Evolutionary conservation across 768 basidiomycete species (phyloP), one percentile per base, ranked within the genome.

Genomic region (Termitomyces sp.): DNA sequence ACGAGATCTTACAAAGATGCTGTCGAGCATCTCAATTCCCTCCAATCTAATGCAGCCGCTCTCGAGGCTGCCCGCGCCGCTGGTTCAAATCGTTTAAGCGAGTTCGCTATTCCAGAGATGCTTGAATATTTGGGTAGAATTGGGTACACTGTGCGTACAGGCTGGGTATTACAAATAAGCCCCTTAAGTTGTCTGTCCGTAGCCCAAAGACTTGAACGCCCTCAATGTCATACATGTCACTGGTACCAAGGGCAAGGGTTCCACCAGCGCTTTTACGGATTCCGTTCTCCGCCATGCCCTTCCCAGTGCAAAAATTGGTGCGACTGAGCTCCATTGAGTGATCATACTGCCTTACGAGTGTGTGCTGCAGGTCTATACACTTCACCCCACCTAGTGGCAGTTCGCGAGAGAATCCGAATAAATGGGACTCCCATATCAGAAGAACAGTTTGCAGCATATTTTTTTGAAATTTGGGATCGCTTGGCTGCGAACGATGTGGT

Each of bases 231-330:
- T 98, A 47, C 96, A 99, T 76, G 86, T 99, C 63, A 95, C 96
- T 9, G 96, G 96, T 4, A 98, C 97, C 4, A 99, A 99, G 74
- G 96, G 96, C 34, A 99, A 99, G 71, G 96, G 96, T 7, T 98
- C 96, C 3, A 95, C 97, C 1, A 93, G 91, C 62, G 96, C 97
- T 8, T 98, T 98, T 66, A 83, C 85, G 4, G 89, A 94, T 65
- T 91, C 90, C 10, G 87, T 98, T 53, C 76, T 98, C 50, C 83
- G 92, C n/a, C 79, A 82, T 58, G 73, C 81, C n/a, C 81, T 74
- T 62, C 88, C 95, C 7, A 74, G 79, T 2, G 91, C 88, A 79
- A 95, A 87, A 77, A 83, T 91, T 62, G 96, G 94, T 91, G 68
- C 62, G 86, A 66, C 16, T n/a, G 37, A 55, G 14, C 20, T 6